Conservation (phyloP, 768 basidiomycete genomes). For the Boletus sp. region DNA sequence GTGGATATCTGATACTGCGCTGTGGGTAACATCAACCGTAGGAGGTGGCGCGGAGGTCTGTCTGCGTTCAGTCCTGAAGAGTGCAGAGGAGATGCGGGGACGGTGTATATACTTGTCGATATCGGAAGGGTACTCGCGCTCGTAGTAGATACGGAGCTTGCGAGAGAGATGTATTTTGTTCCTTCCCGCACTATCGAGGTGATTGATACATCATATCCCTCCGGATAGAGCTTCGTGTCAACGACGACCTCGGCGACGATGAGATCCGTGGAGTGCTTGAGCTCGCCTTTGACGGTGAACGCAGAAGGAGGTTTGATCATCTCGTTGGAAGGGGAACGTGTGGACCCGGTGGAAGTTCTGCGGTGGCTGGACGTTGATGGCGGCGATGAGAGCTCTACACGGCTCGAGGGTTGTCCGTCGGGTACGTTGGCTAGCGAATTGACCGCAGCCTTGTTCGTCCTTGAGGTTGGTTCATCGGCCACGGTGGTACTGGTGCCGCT, state of each 20-base stretch:
- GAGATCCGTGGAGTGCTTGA: slow-evolving; percentile 62
- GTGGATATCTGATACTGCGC: slow-evolving; percentile 76
- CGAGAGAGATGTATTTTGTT: slow-evolving; percentile 37
- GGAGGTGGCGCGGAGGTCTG: slow-evolving; percentile 62
- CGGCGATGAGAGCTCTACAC: slow-evolving; percentile 21
- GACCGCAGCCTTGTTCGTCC: slow-evolving; percentile 39
- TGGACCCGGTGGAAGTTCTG: slow-evolving; percentile 24
- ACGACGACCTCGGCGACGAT: slow-evolving; percentile 77
- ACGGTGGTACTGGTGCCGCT: slow-evolving; percentile 15
- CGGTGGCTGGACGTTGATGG: slow-evolving; percentile 21
- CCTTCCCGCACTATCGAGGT: slow-evolving; percentile 43
- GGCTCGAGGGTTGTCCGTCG: slow-evolving; percentile 14
- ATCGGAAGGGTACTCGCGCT: slow-evolving; percentile 45
- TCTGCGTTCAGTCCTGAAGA: slow-evolving; percentile 62
- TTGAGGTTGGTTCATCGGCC: slow-evolving; percentile 40
- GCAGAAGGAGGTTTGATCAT: slow-evolving; percentile 42
- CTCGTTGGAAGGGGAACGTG: slow-evolving; percentile 36
- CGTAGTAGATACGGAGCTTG: background rate
- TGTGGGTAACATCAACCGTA: slow-evolving; percentile 79
- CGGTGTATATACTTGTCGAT: slow-evolving; percentile 60
- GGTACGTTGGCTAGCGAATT: slow-evolving; percentile 21
- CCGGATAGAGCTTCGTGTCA: slow-evolving; percentile 77
- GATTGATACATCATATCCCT: slow-evolving; percentile 63
- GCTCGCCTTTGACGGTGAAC: slow-evolving; percentile 62
- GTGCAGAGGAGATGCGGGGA: slow-evolving; percentile 81